Percentiles rank a stretch among this genome's conserved stretches.
phyloP scores from a whole-genome alignment of 345 rosid genomes.

The Melastoma malabathricum region DNA sequence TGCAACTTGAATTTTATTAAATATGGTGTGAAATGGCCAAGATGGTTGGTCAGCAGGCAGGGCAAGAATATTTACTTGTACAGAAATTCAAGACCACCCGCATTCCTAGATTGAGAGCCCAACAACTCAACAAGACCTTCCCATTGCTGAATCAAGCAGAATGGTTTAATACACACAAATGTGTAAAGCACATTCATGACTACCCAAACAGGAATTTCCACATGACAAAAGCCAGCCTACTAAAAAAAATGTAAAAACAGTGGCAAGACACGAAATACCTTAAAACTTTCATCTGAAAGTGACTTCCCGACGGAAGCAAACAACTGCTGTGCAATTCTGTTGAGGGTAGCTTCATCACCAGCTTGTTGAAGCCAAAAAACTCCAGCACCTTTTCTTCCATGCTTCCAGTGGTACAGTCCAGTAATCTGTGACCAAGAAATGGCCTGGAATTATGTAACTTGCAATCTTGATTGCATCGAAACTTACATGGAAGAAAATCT shows the following conservation, averaged over 20 bases:
- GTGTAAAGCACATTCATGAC: background rate
- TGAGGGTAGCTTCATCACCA: constrained; percentile 51
- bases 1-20: background rate
- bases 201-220: background rate
- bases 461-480: no score
- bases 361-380: constrained; percentile 96
- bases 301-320: constrained; percentile 91
- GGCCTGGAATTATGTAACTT: no score
- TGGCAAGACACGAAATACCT: constrained; percentile 23
- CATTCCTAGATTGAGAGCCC: constrained; percentile 65
- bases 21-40: constrained; percentile 1
- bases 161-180: background rate
- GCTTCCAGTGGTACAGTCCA: constrained; percentile 92
- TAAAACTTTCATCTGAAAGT: constrained; percentile 76
- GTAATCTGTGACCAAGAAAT: constrained; percentile 36
- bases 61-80: constrained; percentile 44
- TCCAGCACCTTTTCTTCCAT: constrained; percentile 80
- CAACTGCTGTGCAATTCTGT: constrained; percentile 72
- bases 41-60: constrained; percentile 2
- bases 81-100: constrained; percentile 88
- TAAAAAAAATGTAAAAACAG: background rate
- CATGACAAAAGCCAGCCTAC: background rate
- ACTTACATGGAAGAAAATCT: no score
- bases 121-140: constrained; percentile 79
- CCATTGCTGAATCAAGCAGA: constrained; percentile 63